Percentiles rank a stretch among this genome's conserved stretches.
Evolutionary conservation across 2,329 filamentous ascomycete species (phyloP).

Genomic region (Cladophialophora chaetospira): DNA sequence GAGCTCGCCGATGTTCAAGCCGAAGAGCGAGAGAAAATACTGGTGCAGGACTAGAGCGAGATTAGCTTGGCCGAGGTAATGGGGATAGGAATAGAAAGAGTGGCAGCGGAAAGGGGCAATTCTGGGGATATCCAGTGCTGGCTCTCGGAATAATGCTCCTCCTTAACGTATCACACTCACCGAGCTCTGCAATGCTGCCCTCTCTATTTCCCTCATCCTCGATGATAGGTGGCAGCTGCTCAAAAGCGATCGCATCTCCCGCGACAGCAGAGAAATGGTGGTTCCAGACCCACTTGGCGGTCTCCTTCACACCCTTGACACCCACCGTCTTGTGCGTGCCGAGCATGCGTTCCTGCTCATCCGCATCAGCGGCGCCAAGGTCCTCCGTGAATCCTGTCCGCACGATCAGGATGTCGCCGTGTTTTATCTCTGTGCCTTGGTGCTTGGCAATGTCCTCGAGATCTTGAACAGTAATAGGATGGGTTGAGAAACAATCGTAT

Average conservation of each 20-base stretch:
- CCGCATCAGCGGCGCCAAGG: constrained; percentile 51
- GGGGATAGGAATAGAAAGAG: not conserved
- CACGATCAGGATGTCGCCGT: constrained; percentile 68
- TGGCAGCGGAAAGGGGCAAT: not conserved
- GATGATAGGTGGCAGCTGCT: constrained; percentile 50
- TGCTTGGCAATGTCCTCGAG: constrained; percentile 61
- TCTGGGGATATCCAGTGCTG: too few relatives aligned
- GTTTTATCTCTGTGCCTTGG: constrained; percentile 57
- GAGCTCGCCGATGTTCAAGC: constrained; percentile 50
- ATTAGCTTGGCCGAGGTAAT: not conserved
- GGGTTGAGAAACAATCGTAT: constrained; percentile 44
- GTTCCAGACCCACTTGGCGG: constrained; percentile 62
- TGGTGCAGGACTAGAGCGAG: constrained; percentile 41
- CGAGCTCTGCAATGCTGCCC: constrained; percentile 40
- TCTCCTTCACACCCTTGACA: constrained; percentile 51
- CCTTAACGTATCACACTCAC: constrained; percentile 37
- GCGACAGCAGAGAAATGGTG: constrained; percentile 59
- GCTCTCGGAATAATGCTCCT: not conserved
- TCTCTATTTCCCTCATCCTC: constrained; percentile 22
- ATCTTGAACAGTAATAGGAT: constrained; percentile 56
- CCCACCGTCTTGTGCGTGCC: constrained; percentile 47
- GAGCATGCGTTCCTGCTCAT: constrained; percentile 39
- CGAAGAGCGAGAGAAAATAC: constrained; percentile 52
- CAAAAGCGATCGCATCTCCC: constrained; percentile 58
- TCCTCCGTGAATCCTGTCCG: constrained; percentile 65